Evolutionary conservation across 441 rosid species (phyloP).

Genomic region (Pelargonium hybrid): DNA sequence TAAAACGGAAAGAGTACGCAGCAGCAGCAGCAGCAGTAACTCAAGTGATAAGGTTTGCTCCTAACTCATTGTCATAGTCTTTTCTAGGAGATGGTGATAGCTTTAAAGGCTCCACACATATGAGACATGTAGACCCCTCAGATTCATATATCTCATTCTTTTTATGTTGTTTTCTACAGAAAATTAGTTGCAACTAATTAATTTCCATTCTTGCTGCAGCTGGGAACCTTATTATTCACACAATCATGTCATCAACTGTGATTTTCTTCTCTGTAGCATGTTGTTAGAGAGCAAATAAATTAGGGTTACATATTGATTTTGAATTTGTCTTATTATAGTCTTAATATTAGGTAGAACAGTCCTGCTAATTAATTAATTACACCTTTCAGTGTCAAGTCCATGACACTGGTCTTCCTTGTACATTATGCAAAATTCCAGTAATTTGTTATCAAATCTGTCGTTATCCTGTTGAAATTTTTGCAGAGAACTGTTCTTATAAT

Average conservation of each 20-base stretch:
- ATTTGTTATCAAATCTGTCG: no score
- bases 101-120: constrained; percentile 23
- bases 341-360: constrained; percentile 26
- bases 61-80: constrained; percentile 9
- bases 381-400: constrained; percentile 12
- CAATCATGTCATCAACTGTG: not conserved
- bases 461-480: no score
- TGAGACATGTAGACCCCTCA: constrained; percentile 38
- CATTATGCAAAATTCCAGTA: no score
- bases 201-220: not conserved
- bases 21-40: constrained; percentile 25
- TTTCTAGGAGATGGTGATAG: constrained; percentile 20
- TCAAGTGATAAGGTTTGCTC: constrained; percentile 31
- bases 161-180: not conserved
- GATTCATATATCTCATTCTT: no score
- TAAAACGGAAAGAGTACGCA: no score
- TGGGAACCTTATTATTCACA: no score
- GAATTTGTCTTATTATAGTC: constrained; percentile 27
- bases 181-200: no score
- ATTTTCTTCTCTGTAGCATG: not conserved
- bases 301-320: constrained; percentile 22
- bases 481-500: no score
- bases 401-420: constrained; percentile 9
- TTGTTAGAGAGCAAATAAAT: constrained; percentile 10
- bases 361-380: not conserved